Conservation (phyloP, 129 eudicot species). For the Rutidosis leptorrhynchoides region DNA sequence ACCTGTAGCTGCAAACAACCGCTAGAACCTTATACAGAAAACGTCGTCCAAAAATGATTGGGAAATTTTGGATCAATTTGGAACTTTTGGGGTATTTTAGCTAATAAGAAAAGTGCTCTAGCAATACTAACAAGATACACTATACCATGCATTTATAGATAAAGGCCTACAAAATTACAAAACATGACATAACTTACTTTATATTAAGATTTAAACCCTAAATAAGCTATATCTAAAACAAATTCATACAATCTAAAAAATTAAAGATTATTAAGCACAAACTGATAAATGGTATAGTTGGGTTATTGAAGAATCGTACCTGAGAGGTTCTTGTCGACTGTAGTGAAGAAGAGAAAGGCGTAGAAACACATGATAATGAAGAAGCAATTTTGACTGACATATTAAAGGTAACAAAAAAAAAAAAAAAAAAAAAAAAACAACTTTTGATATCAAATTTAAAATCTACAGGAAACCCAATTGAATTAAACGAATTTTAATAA, state of each 20-base stretch:
- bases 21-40: conserved; percentile 1
- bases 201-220: conserved; percentile 19
- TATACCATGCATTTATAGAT: background rate
- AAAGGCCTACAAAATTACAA: background rate
- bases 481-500: no score
- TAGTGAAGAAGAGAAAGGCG: conserved; percentile 45
- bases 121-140: background rate
- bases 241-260: background rate
- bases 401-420: background rate
- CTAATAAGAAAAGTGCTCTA: background rate
- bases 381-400: conserved; percentile 48
- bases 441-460: conserved; percentile 1
- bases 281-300: background rate
- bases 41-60: background rate
- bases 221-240: background rate
- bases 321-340: conserved; percentile 32
- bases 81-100: background rate
- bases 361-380: conserved; percentile 50
- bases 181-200: background rate
- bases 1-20: background rate
- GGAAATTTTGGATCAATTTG: background rate
- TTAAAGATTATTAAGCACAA: background rate
- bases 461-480: conserved; percentile 29
- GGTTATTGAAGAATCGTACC: conserved; percentile 34
- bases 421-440: no score